Base-by-base conservation (phyloP, 192 early-diverging fungal species). In the Spizellomyces punctatus region DNA sequence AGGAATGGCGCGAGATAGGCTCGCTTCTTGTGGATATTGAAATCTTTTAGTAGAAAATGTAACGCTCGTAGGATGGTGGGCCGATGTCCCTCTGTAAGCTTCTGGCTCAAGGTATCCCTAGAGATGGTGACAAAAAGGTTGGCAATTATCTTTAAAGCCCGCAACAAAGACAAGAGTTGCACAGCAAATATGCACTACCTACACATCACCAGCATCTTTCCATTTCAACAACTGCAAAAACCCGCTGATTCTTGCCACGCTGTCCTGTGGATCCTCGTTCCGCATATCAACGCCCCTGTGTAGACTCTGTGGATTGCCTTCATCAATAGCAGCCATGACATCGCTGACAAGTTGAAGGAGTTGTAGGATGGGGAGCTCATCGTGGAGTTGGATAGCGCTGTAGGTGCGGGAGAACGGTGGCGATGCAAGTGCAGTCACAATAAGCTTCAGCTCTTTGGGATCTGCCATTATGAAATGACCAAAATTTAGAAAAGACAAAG, bases 1-100 rank as follows among this genome's bases (percentile, higher is more conserved):
- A 88, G 68, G 60, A 80, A 88, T 2, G 75, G 73, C 0, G 86
- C 86, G 45, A 88, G 73, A 54, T 88, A 88, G 2, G 83, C 81
- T 22, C 86, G 74, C 66, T 88, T 88, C 67, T 86, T 84, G 73
- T 88, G 86, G 2, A 62, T 67, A 4, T 73, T 50, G 17, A 81
- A 52, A 66, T 88, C 84, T 54, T 83, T 83, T 0, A 85, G 50
- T 5, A 88, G 74, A 65, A 85, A 88, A 17, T 73, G 55, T 50
- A 88, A 59, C 17, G 73, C 75, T 9, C 67, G 60, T 14, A 86
- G 75, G 27, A 88, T 64, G 7, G 76, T 69, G 44, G 58, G 16
- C 17, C 81, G 66, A 44, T 83, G 77, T 5, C 73, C 81, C 4
- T 71, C 75, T 16, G 74, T 8, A 48, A 85, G 47, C n/a, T 73